Conservation (phyloP, 2,329 filamentous ascomycete species). For the Aspergillus carbonarius region DNA sequence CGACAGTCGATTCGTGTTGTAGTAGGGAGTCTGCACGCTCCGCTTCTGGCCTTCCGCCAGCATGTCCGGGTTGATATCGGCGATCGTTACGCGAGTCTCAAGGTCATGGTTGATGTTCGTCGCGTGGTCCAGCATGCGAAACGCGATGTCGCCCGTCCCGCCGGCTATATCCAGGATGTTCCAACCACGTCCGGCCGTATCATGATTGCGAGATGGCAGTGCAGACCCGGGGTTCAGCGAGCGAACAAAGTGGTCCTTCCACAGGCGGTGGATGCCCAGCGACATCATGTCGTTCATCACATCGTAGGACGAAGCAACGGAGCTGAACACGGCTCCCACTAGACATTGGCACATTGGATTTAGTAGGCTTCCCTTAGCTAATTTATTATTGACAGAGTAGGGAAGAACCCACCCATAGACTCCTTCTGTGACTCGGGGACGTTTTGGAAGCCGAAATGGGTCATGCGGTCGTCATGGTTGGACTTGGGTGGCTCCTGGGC, state of each 20-base stretch:
- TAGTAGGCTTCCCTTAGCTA: not conserved
- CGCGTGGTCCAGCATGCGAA: slow-evolving; percentile 88
- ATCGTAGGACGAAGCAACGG: slow-evolving; percentile 91
- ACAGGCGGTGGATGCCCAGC: slow-evolving; percentile 90
- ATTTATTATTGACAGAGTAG: not conserved
- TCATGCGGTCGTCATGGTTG: slow-evolving; percentile 58
- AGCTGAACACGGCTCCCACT: slow-evolving; percentile 90
- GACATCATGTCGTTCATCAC: slow-evolving; percentile 99
- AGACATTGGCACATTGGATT: slow-evolving; percentile 20
- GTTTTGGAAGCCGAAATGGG: slow-evolving; percentile 89
- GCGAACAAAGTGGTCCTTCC: slow-evolving; percentile 96
- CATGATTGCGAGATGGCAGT: slow-evolving; percentile 35
- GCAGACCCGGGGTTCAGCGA: slow-evolving; percentile 77
- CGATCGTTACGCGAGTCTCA: slow-evolving; percentile 80
- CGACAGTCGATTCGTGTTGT: slow-evolving; percentile 53
- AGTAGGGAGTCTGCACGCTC: slow-evolving; percentile 62
- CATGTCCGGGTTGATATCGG: slow-evolving; percentile 97
- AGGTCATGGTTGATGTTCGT: slow-evolving; percentile 77
- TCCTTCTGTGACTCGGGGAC: slow-evolving; percentile 78
- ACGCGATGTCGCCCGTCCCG: slow-evolving; percentile 96
- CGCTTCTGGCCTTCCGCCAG: slow-evolving; percentile 82
- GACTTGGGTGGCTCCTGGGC: slow-evolving; percentile 38
- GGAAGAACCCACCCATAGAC: slow-evolving; percentile 52
- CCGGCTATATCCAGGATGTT: slow-evolving; percentile 93
- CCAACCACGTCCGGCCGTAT: slow-evolving; percentile 52